Conservation (phyloP, 2,329 filamentous ascomycete genomes). For the Aspergillus candidus region DNA sequence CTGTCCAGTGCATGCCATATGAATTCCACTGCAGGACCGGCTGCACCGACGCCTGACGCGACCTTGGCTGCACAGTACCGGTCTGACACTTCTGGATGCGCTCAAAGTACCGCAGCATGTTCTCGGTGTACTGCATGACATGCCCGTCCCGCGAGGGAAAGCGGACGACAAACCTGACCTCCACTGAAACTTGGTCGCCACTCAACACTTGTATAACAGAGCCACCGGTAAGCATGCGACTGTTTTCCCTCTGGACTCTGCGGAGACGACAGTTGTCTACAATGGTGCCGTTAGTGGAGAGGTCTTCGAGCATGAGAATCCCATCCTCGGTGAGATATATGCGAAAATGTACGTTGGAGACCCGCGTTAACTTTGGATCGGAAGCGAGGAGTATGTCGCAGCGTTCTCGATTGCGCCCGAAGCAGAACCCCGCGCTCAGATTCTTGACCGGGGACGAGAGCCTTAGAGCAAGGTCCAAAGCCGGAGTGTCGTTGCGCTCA, state of each 20-base stretch:
- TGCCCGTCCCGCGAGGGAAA: constrained; percentile 71
- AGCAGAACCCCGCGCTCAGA: constrained; percentile 68
- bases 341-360: constrained; percentile 94
- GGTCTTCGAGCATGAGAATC: constrained; percentile 85
- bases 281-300: constrained; percentile 91
- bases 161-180: constrained; percentile 77
- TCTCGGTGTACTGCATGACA: constrained; percentile 59
- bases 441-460: constrained; percentile 69
- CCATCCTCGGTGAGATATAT: constrained; percentile 85
- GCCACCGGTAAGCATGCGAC: constrained; percentile 64
- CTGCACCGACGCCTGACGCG: constrained; percentile 19
- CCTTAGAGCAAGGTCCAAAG: constrained; percentile 66
- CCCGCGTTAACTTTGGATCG: constrained; percentile 61
- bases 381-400: constrained; percentile 70
- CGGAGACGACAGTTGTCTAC: constrained; percentile 69
- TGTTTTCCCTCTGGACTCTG: constrained; percentile 44
- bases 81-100: constrained; percentile 23
- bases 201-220: constrained; percentile 65
- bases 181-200: constrained; percentile 45
- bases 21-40: constrained; percentile 37
- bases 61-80: constrained; percentile 16
- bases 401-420: constrained; percentile 66
- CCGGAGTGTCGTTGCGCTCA: constrained; percentile 28
- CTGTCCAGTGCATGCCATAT: constrained; percentile 70
- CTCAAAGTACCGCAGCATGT: constrained; percentile 62